These are phyloP conservation scores for Ilex aquifolium DNA, from an alignment of 257 asterid species.

Conservation along the genomic window DNA sequence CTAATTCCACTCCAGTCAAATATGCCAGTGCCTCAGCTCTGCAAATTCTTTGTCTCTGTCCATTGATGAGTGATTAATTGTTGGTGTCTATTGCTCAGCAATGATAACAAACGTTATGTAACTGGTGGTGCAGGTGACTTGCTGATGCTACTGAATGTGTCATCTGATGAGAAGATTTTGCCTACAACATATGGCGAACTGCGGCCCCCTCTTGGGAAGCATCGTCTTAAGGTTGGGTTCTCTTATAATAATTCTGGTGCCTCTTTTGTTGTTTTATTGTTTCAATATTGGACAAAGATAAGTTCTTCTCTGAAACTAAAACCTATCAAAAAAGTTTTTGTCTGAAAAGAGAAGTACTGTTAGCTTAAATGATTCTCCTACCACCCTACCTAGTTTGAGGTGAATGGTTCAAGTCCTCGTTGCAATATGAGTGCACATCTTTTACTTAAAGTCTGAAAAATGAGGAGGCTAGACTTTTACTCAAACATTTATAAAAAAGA, in stretches of 20 bases:
- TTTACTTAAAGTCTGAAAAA: too few species aligned
- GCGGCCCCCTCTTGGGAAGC: conserved; percentile 95
- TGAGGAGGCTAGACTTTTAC: too few species aligned
- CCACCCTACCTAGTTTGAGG: not conserved
- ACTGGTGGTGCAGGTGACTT: conserved; percentile 60
- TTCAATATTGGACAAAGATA: not conserved
- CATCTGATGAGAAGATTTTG: conserved; percentile 69
- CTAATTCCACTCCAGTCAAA: too few species aligned
- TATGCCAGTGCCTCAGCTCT: too few species aligned
- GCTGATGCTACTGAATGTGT: conserved; percentile 63
- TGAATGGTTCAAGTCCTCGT: not conserved
- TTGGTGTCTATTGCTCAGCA: not conserved
- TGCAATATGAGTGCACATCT: too few species aligned
- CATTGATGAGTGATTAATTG: too few species aligned
- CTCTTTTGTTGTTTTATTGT: not conserved
- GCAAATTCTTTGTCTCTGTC: too few species aligned
- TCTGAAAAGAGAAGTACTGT: not conserved
- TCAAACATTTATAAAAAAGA: too few species aligned
- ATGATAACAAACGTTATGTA: not conserved
- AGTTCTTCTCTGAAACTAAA: not conserved
- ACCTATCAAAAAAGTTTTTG: not conserved
- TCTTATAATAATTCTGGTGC: not conserved
- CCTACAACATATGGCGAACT: conserved; percentile 87
- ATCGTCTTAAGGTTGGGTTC: conserved; percentile 74
- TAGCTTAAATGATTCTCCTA: too few species aligned